Percentiles rank a stretch among this genome's conserved stretches.
Conservation (phyloP, 2,329 filamentous ascomycete species). For the Berkeleyomyces basicola region DNA sequence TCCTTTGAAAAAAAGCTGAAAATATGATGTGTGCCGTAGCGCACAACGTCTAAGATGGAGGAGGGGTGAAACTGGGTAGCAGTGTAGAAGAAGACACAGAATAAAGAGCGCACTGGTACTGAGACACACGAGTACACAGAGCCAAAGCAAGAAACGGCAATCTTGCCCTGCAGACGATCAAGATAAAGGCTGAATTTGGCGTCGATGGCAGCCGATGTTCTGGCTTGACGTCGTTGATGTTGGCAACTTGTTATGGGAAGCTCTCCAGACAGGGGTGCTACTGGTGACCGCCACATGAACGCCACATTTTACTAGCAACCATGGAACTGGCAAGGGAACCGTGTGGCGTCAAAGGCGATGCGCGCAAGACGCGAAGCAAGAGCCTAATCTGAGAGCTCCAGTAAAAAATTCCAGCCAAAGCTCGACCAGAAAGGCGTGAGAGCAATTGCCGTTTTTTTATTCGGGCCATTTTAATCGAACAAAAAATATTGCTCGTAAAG, state of each 20-base stretch:
- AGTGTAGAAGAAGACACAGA: neutral
- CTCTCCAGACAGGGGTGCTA: neutral
- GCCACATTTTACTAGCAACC: too few relatives aligned
- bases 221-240: neutral
- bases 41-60: neutral
- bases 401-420: neutral
- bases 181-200: too few relatives aligned
- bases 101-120: neutral
- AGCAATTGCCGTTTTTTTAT: neutral
- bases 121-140: neutral
- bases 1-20: neutral
- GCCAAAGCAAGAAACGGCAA: too few relatives aligned
- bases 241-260: neutral
- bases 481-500: neutral
- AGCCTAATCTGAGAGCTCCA: neutral
- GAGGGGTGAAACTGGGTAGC: neutral
- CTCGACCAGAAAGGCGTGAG: neutral
- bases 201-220: neutral
- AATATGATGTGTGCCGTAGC: neutral
- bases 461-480: neutral
- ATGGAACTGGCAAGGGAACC: neutral
- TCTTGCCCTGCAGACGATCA: too few relatives aligned
- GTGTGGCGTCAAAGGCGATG: constrained; percentile 4
- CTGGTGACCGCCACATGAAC: neutral
- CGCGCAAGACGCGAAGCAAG: constrained; percentile 3